Conservation (phyloP, 208 protist genomes). For the Dictyostelium gargantuum region DNA sequence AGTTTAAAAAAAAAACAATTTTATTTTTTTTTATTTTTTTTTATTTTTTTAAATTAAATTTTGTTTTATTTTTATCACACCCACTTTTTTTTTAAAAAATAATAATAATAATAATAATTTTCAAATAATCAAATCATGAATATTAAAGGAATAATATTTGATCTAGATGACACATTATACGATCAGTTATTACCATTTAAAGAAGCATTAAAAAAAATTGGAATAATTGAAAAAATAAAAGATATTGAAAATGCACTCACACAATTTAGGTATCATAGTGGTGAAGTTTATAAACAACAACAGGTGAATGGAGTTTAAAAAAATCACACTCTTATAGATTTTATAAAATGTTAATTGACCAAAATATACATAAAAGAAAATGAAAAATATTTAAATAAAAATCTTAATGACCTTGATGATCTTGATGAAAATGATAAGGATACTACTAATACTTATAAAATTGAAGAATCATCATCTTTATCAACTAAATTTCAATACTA, state of each 20-base stretch:
- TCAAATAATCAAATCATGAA: too few relatives aligned
- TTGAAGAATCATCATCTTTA: neutral
- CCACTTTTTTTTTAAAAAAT: too few relatives aligned
- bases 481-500: neutral
- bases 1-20: too few relatives aligned
- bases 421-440: neutral
- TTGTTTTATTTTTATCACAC: too few relatives aligned
- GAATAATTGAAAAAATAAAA: neutral
- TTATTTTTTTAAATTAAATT: too few relatives aligned
- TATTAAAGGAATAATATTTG: neutral
- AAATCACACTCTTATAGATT: neutral
- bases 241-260: neutral
- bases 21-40: too few relatives aligned
- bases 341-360: neutral
- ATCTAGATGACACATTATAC: neutral
- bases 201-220: neutral
- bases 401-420: too few relatives aligned
- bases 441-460: neutral
- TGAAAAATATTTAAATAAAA: too few relatives aligned
- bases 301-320: neutral
- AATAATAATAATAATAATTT: too few relatives aligned
- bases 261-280: neutral
- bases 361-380: neutral
- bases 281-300: neutral
- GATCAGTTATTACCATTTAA: neutral